Percentiles rank a stretch among this genome's conserved stretches.
Conservation (phyloP, 2,329 filamentous ascomycete genomes). For the Sclerotiophoma versabilis region DNA sequence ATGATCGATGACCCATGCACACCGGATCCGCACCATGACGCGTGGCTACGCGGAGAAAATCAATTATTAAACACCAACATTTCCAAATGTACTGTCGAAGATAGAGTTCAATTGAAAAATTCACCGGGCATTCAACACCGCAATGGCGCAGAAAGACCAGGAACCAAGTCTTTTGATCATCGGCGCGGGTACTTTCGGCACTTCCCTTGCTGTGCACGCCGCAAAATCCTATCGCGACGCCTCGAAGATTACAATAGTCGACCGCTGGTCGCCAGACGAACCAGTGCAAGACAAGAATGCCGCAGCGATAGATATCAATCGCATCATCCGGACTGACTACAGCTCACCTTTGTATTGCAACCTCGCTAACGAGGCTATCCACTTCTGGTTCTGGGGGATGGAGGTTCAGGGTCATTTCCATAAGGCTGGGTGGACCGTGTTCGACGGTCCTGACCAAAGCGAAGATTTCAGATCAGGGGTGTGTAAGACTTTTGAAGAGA, state of each 20-base stretch:
- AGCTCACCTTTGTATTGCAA: conserved; percentile 64
- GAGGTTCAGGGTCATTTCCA: conserved; percentile 56
- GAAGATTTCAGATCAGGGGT: conserved; percentile 60
- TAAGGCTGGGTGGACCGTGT: conserved; percentile 65
- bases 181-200: conserved; percentile 71
- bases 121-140: background rate
- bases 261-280: conserved; percentile 33
- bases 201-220: conserved; percentile 70
- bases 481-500: conserved; percentile 60
- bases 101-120: background rate
- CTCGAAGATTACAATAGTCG: conserved; percentile 44
- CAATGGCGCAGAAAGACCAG: conserved; percentile 1
- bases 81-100: background rate
- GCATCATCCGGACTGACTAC: conserved; percentile 67
- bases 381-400: conserved; percentile 51
- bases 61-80: background rate
- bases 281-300: conserved; percentile 57
- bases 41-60: conserved; percentile 6
- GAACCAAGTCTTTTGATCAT: conserved; percentile 59
- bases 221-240: conserved; percentile 58
- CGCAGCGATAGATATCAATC: conserved; percentile 67
- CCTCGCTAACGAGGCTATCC: conserved; percentile 52
- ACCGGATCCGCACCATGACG: conserved; percentile 16
- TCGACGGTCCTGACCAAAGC: conserved; percentile 55
- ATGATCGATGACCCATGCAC: conserved; percentile 8